Evolutionary conservation across 169 alveolate genomes (phyloP), one percentile per base, ranked within the genome.

Genomic region (Plasmodium yoelii): DNA sequence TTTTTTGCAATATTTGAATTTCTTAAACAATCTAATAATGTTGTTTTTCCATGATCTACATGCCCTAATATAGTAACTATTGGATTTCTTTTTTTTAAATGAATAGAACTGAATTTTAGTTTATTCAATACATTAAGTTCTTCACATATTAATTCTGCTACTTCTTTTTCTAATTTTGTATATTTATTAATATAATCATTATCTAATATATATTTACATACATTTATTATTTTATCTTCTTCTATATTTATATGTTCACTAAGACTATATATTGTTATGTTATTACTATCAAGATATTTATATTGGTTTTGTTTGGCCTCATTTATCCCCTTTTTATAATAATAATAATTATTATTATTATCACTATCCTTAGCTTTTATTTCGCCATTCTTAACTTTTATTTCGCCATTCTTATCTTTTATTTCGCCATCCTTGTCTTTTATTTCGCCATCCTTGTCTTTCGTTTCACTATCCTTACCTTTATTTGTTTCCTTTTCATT

Each of bases 1-100:
- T 77, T 71, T 0, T 92, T 70, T 4, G 95, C 98, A 39, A 96
- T 94, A 71, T 95, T 94, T 0, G 95, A 88, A 46, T 86, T 75
- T 60, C 93, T 68, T 26, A 94, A 67, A 22, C 74, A 47, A 88
- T 97, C 99, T 19, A 98, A 93, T 49, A 98, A 93, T 26, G 99
- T 97, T 15, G 99, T 98, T 92, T 98, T 98, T 44, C 99, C 99
- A 84, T 97, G 99, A 88, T 98, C 99, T 10, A 98, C 99, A 93
- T 98, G 99, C 0, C 99, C 99, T 95, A 98, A 95, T 9, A 98
- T 95, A 9, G 99, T 96, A 2, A 98, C 98, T 13, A 98, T 95
- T 0, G 99, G 98, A 5, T 98, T 94, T 13, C 99, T 92, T 24
- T 87, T 92, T 13, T 77, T 80, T 94, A 92, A 46, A 86, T 96